These are phyloP conservation scores for Pleurostoma richardsiae DNA, from an alignment of 2,329 filamentous ascomycete species.

Conservation along the genomic window DNA sequence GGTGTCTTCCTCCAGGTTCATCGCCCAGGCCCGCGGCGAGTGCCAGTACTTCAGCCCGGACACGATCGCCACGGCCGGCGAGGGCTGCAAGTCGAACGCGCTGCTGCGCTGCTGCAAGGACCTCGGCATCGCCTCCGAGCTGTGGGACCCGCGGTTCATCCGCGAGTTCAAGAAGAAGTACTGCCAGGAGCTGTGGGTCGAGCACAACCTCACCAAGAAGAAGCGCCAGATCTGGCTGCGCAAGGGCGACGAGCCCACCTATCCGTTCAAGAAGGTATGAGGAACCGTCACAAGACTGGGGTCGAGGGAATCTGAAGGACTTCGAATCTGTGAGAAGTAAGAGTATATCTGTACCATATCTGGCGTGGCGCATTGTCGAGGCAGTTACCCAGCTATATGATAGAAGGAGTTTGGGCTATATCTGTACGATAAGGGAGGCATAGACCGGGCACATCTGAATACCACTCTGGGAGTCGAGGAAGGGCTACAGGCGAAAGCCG, in stretches of 20 bases:
- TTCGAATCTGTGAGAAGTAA: no score
- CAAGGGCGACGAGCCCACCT: conserved; percentile 72
- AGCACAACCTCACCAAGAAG: conserved; percentile 83
- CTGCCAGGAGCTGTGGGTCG: conserved; percentile 80
- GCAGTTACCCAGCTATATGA: no score
- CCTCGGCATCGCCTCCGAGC: conserved; percentile 85
- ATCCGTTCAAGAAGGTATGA: conserved; percentile 45
- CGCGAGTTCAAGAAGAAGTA: conserved; percentile 71
- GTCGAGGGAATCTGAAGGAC: no score
- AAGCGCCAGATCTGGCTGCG: conserved; percentile 81
- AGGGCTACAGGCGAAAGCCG: no score
- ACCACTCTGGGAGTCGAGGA: no score
- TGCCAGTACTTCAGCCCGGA: conserved; percentile 90
- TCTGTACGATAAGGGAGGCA: no score
- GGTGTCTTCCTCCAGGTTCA: conserved; percentile 54
- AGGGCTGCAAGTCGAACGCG: conserved; percentile 96
- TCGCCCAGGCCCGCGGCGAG: conserved; percentile 89
- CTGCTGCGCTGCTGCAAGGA: conserved; percentile 99
- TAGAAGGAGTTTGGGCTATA: no score
- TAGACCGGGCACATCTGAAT: no score
- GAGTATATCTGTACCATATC: no score
- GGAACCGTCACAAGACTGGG: not conserved
- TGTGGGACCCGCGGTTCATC: conserved; percentile 95
- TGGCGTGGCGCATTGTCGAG: no score
- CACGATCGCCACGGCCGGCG: conserved; percentile 86